These are phyloP conservation scores for Cladosporium sp. DNA, from an alignment of 2,329 filamentous ascomycete genomes.

Conservation along the genomic window DNA sequence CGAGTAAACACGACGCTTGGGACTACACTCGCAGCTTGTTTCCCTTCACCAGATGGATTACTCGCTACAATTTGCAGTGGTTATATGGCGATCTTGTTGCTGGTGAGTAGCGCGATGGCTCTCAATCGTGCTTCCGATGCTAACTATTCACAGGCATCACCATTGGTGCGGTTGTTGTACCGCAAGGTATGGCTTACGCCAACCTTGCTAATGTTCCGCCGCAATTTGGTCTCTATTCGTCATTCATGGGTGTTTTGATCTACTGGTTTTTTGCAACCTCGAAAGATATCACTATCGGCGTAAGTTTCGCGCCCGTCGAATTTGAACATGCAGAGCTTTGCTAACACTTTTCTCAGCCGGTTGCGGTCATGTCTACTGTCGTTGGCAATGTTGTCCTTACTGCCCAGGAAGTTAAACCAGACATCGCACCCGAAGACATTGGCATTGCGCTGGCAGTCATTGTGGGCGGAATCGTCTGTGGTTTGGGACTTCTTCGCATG, in stretches of 20 bases:
- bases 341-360: slow-evolving; percentile 55
- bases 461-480: slow-evolving; percentile 69
- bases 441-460: slow-evolving; percentile 77
- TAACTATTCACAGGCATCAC: slow-evolving; percentile 52
- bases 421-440: slow-evolving; percentile 61
- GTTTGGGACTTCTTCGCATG: slow-evolving; percentile 72
- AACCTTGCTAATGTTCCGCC: slow-evolving; percentile 73
- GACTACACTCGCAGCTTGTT: slow-evolving; percentile 71
- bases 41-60: slow-evolving; percentile 86
- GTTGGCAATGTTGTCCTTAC: slow-evolving; percentile 75
- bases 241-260: slow-evolving; percentile 89
- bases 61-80: slow-evolving; percentile 86
- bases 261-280: slow-evolving; percentile 99
- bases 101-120: slow-evolving; percentile 48
- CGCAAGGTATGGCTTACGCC: slow-evolving; percentile 95
- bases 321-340: background rate
- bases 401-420: slow-evolving; percentile 54
- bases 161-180: slow-evolving; percentile 79
- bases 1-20: slow-evolving; percentile 50
- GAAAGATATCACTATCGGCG: slow-evolving; percentile 96
- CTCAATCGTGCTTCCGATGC: background rate
- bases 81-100: slow-evolving; percentile 83
- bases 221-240: slow-evolving; percentile 87
- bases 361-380: slow-evolving; percentile 91
- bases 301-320: slow-evolving; percentile 44